These are phyloP conservation scores for Botryotinia convoluta DNA, from an alignment of 2,329 filamentous ascomycete species.

Conservation along the genomic window DNA sequence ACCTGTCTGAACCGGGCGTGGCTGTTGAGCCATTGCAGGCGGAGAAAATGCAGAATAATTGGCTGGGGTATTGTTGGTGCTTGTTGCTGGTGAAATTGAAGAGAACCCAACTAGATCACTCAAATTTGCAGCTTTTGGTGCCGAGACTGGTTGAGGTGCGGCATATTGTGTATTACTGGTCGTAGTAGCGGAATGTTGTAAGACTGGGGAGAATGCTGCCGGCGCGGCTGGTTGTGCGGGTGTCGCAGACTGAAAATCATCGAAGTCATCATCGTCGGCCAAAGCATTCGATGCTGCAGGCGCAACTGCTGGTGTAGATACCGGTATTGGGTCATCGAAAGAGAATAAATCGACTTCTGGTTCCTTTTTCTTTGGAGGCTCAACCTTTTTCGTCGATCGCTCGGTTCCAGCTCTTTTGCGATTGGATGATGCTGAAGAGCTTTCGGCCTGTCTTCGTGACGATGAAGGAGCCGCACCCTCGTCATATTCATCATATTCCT, in stretches of 20 bases:
- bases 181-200: conserved; percentile 49
- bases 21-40: conserved; percentile 45
- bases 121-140: conserved; percentile 74
- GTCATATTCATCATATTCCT: conserved; percentile 96
- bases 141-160: conserved; percentile 81
- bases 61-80: conserved; percentile 52
- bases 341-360: conserved; percentile 92
- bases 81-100: conserved; percentile 73
- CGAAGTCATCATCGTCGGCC: conserved; percentile 78
- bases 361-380: conserved; percentile 75
- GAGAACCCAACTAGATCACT: conserved; percentile 77
- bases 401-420: conserved; percentile 45
- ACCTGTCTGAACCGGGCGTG: conserved; percentile 50
- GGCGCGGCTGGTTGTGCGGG: conserved; percentile 49
- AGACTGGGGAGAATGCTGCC: conserved; percentile 41
- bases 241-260: conserved; percentile 91
- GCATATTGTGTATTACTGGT: conserved; percentile 69
- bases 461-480: conserved; percentile 61
- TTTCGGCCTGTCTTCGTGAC: conserved; percentile 39
- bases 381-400: conserved; percentile 57
- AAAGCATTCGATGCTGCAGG: conserved; percentile 44
- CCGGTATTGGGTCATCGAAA: conserved; percentile 72
- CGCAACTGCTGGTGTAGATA: conserved; percentile 44
- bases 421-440: conserved; percentile 28
- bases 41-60: conserved; percentile 64